A percentile compares a stretch with the other conserved stretches of the same genome.
These are phyloP conservation scores for Lichtheimia hyalospora DNA, from an alignment of 371 early-diverging fungal genomes.

Conservation along the genomic window DNA sequence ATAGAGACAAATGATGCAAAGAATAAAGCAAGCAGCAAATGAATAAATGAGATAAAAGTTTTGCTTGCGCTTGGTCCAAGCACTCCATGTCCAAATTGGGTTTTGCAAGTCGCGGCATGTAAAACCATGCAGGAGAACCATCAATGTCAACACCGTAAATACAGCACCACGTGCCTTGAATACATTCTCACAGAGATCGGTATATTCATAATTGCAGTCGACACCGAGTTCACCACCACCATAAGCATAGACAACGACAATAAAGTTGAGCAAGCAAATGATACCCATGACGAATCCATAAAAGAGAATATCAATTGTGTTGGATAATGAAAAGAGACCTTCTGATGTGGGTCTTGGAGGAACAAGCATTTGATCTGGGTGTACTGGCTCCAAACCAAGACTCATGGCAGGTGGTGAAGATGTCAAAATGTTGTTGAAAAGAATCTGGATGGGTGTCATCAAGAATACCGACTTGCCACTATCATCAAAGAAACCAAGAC, in stretches of 20 bases:
- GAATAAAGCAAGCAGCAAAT: constrained; percentile 50
- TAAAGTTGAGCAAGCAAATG: constrained; percentile 70
- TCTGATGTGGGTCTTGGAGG: constrained; percentile 72
- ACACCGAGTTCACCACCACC: constrained; percentile 56
- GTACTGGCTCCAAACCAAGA: constrained; percentile 82
- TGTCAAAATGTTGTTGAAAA: constrained; percentile 87
- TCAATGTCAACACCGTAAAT: constrained; percentile 68
- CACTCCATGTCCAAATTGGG: constrained; percentile 48
- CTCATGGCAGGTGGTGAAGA: constrained; percentile 83
- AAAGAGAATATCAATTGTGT: constrained; percentile 68
- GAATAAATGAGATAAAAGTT: constrained; percentile 65
- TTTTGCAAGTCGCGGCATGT: constrained; percentile 71
- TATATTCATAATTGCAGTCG: constrained; percentile 62
- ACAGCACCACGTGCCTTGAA: constrained; percentile 76
- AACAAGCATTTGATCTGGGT: constrained; percentile 77
- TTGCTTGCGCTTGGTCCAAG: constrained; percentile 34
- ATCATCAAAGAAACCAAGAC: constrained; percentile 66
- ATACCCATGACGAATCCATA: constrained; percentile 74
- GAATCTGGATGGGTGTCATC: constrained; percentile 79
- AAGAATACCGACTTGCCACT: constrained; percentile 68
- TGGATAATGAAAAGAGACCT: constrained; percentile 69
- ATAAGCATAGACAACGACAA: constrained; percentile 65
- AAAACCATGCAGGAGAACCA: constrained; percentile 71
- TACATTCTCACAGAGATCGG: constrained; percentile 63
- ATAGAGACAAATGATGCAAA: constrained; percentile 65